Base-by-base conservation (phyloP, 176 grass and related monocot species). In the Musa troglodytarum region DNA sequence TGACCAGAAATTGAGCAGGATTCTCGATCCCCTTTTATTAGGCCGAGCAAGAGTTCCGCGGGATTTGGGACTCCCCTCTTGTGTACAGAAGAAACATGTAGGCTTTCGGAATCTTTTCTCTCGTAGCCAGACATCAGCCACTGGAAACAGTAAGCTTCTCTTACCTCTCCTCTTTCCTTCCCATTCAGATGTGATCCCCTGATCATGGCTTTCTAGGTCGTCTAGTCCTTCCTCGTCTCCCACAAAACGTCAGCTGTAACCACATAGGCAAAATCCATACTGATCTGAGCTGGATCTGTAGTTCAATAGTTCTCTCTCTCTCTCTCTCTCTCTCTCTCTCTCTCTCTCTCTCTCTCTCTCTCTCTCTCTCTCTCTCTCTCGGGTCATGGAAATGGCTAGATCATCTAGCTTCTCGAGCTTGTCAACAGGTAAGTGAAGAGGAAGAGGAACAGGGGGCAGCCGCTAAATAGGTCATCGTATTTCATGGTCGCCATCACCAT, bases 51-150 rank as follows among this genome's bases (percentile, higher is more conserved):
- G 19, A 51, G 50, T 52, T 71, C 49, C 68, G 52, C 68, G 19
- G 52, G 25, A 49, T 51, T 34, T 17, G 19, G 49, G 52, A 51
- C 68, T 20, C 13, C 68, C 49, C 34, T 62, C 20, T n/a, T 10
- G 68, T 49, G 20, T 10, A 51, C 68, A 52, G 68, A 71, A 69
- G 67, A 57, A 62, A n/a, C 68, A 52, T 71, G 68, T 71, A 71
- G 17, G 16, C 68, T 21, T 11, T 71, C 68, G 49, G 34, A 51
- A 49, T 21, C 43, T 69, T 43, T 50, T 52, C 68, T 52, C 68
- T 50, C 28, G 19, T 17, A 50, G n/a, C 21, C 49, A 50, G 68
- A 50, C 49, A 34, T 71, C 68, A 20, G 19, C 50, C 34, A 49
- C 68, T 71, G 49, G 19, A 71, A 65, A 52, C 49, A 71, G 68